Conservation (phyloP, 2,329 filamentous ascomycete genomes). For the Xylaria sp. region DNA sequence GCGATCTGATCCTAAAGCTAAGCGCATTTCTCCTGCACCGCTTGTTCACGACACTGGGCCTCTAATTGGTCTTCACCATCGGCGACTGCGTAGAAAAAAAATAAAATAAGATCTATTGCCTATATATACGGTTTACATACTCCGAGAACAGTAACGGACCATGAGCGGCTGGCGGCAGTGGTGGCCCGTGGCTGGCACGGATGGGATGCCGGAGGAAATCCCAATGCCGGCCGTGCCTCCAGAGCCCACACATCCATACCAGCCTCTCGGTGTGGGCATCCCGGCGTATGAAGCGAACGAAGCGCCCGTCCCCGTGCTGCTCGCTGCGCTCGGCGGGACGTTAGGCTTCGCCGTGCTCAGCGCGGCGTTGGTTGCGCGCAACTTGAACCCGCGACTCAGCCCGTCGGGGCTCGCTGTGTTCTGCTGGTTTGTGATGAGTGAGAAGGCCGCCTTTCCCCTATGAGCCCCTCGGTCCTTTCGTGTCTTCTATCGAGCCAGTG, state of each 20-base stretch:
- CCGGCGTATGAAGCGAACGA: conserved; percentile 54
- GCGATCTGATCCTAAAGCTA: not conserved
- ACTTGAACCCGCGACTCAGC: conserved; percentile 41
- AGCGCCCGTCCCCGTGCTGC: conserved; percentile 46
- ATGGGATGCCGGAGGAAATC: not conserved
- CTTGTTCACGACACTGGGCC: not conserved
- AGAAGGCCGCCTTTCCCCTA: no score
- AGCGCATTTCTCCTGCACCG: not conserved
- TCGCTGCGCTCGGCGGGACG: conserved; percentile 46
- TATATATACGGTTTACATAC: not conserved
- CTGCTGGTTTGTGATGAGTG: conserved; percentile 63
- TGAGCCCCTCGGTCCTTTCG: not conserved
- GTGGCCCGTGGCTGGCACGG: not conserved
- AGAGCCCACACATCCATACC: conserved; percentile 54
- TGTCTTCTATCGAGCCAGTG: not conserved
- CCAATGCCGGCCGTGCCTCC: conserved; percentile 14
- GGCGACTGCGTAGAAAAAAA: no score
- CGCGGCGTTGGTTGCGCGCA: conserved; percentile 41
- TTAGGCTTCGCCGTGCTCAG: conserved; percentile 45
- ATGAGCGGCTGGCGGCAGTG: conserved; percentile 24
- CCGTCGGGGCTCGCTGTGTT: conserved; percentile 51
- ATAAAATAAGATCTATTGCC: not conserved
- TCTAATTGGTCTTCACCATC: not conserved
- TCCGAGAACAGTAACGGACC: not conserved
- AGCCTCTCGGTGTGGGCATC: conserved; percentile 51